These are phyloP conservation scores for Juglanconis juglandina DNA, from an alignment of 2,329 filamentous ascomycete species.

Conservation along the genomic window DNA sequence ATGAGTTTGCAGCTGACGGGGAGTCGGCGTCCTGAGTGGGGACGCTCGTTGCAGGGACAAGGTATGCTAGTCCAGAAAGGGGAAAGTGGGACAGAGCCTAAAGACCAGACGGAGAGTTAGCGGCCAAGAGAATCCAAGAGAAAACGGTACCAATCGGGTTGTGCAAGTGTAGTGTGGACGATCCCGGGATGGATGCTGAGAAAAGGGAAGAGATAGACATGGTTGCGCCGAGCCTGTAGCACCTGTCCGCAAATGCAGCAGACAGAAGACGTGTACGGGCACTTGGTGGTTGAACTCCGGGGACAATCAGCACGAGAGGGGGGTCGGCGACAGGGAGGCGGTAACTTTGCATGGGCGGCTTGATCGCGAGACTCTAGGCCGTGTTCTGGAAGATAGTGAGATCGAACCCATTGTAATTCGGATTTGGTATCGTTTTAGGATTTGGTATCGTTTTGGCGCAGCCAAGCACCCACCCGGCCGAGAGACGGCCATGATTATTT, in stretches of 20 bases:
- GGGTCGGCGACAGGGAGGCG: no score
- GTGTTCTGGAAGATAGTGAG: neutral
- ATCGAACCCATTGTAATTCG: neutral
- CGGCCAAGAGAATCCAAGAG: conserved; percentile 3
- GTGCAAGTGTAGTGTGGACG: neutral
- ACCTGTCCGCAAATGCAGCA: neutral
- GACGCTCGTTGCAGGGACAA: neutral
- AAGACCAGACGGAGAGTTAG: conserved; percentile 12
- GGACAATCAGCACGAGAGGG: neutral
- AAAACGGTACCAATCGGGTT: neutral
- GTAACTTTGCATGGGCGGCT: neutral
- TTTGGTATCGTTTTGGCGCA: neutral
- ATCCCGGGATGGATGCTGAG: neutral
- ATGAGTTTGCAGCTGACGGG: conserved; percentile 4
- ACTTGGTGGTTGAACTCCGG: neutral
- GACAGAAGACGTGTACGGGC: neutral
- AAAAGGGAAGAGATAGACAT: neutral
- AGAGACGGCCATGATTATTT: neutral
- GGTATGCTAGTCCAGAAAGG: conserved; percentile 1
- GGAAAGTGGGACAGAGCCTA: conserved; percentile 1
- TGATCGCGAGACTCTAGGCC: neutral
- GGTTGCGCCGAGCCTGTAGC: neutral
- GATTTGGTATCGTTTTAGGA: neutral
- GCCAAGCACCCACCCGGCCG: neutral
- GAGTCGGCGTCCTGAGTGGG: neutral